Evolutionary conservation across 2,329 filamentous ascomycete genomes (phyloP), one percentile per base, ranked within the genome.

Genomic region (Neurospora sp.): DNA sequence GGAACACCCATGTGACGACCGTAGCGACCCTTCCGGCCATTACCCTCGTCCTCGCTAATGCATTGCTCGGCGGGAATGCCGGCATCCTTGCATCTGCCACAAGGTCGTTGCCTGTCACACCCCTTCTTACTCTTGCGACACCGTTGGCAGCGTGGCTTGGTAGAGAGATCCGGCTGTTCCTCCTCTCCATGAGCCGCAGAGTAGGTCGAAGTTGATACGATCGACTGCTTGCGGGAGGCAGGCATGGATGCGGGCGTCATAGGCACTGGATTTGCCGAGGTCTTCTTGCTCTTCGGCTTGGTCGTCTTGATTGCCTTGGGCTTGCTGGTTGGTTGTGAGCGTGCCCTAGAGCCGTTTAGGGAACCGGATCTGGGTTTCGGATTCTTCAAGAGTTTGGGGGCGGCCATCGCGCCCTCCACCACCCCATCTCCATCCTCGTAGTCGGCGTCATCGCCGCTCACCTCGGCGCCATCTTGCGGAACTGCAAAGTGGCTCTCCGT

Each of bases 81-180:
- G 62, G 96, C 96, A 81, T 99, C 96, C 79, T 93, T 93, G 88
- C 96, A 99, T 73, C 96, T 89, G 69, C 93, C 92, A 78, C 96
- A 99, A 37, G 96, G 96, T 46, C 96, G 90, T 81, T 98, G 96
- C 70, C 96, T 91, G 82, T 99, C 96, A 79, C 96, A 99, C 12
- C 96, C 96, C 83, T 99, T 99, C 86, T 99, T 99, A 83, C 95
- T 98, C 88, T 99, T 99, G 77, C 96, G 91, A 85, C 96, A 99
- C 70, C 96, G 91, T 80, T 99, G 96, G 84, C 96, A 99, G 73
- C 96, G 93, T 70, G 96, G 96, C 82, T 98, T 97, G 74, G 91
- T 94, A 0, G 95, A 97, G 23, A 98, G 83, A 76, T 99, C 95
- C 3, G 94, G 96, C 67, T 97, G 84, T 70, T 97, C 94, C 74